Base-by-base conservation (phyloP, 2,329 filamentous ascomycete genomes). In the Metarhizium robertsii region DNA sequence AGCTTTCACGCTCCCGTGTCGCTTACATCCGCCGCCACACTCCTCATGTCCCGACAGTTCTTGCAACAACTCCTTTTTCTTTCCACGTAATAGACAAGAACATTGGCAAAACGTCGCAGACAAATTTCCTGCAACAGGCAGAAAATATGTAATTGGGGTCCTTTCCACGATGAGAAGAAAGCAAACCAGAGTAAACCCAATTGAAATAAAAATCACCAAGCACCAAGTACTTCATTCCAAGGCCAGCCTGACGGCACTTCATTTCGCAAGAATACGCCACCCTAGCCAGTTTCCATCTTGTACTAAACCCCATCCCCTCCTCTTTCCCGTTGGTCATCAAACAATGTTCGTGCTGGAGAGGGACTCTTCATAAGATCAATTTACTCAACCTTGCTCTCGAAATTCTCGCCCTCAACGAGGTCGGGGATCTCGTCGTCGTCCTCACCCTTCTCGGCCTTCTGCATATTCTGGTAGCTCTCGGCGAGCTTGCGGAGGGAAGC, bases 381-480 rank as follows among this genome's bases (percentile, higher is more conserved):
- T 79, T 94, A 96, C 81, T 96, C 91, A 74, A 94, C 90, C 79
- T 96, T 96, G 77, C 85, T 88, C 83, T 99, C 94, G 70, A 99
- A 99, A 84, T 90, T 96, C 83, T 96, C 90, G 69, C 94, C 94
- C 71, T 91, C 90, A 60, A 99, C 92, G 64, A 99, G 82, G 66
- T 97, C 92, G 66, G 94, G 94, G 73, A 99, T 99, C 74, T 97
- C 94, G 66, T 95, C 91, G 60, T 96, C 92, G 64, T 95, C 88
- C 63, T 85, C 86, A 54, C 80, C 86, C 70, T 88, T 89, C 75
- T 90, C 88, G 71, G 85, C 87, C 87, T 25, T 96, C 80, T 96
- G 92, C 85, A 97, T 85, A 80, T 85, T 94, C 86, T 99, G 94
- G 84, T 99, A 99, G 84, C 88, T 95, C 84, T 99, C 94, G 67